phyloP scores from a whole-genome alignment of 257 asterid species.

The Ballota nigra region DNA sequence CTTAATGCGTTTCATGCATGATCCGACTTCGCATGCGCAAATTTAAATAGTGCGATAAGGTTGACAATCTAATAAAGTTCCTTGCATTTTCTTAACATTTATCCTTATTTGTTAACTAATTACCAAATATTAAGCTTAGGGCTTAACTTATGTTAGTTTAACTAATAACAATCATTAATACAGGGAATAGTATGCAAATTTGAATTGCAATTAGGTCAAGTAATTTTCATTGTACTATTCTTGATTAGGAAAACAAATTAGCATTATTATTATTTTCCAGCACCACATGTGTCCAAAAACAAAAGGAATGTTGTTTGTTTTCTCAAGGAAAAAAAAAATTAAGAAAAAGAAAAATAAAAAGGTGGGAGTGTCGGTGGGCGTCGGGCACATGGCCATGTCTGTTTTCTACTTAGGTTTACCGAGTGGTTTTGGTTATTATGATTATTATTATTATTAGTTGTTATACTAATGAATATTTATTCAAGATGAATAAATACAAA shows the following conservation, averaged over 20 bases:
- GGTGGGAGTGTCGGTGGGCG: slow-evolving; percentile 34
- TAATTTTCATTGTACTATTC: background rate
- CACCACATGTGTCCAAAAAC: slow-evolving; percentile 21
- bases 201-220: background rate
- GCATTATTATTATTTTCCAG: slow-evolving; percentile 8
- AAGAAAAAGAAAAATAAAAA: background rate
- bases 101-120: background rate
- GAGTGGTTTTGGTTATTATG: background rate
- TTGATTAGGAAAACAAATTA: slow-evolving; percentile 10
- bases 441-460: background rate
- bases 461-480: background rate
- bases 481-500: background rate
- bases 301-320: slow-evolving; percentile 10
- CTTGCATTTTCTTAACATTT: background rate
- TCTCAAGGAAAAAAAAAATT: background rate
- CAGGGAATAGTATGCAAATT: background rate
- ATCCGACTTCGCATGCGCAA: no score
- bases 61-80: background rate
- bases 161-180: background rate
- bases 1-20: no score
- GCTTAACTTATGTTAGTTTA: background rate
- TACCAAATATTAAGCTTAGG: background rate
- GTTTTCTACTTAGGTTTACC: slow-evolving; percentile 15
- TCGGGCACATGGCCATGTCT: slow-evolving; percentile 34
- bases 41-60: no score